A percentile compares a stretch with the other conserved stretches of the same genome.
Conservation (phyloP, 129 eudicot species). For the Helianthus tuberosus region DNA sequence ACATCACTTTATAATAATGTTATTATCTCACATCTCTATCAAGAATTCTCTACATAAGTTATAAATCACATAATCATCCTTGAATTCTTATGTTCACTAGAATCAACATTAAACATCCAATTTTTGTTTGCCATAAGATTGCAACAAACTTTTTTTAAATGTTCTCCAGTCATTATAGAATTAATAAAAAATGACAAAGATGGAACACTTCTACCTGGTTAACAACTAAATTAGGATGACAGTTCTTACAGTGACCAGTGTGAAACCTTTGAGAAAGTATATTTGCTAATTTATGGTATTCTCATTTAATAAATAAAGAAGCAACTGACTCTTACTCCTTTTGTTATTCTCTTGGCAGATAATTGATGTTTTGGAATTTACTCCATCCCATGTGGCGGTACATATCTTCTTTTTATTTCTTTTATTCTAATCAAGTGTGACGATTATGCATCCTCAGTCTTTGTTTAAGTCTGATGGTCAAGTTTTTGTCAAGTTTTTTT, state of each 20-base stretch:
- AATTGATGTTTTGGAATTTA: slow-evolving; percentile 86
- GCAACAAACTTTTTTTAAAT: background rate
- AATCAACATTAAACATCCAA: background rate
- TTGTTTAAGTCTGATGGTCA: slow-evolving; percentile 3
- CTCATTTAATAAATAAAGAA: background rate
- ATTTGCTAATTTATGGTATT: background rate
- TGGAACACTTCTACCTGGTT: too few relatives aligned
- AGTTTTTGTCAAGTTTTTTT: background rate
- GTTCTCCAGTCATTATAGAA: too few relatives aligned
- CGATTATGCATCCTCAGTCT: slow-evolving; percentile 11
- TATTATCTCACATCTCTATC: background rate
- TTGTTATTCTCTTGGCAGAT: slow-evolving; percentile 58
- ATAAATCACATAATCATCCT: background rate
- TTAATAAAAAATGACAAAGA: too few relatives aligned
- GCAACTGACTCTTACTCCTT: slow-evolving; percentile 18
- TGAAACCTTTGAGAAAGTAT: too few relatives aligned
- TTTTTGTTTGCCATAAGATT: background rate
- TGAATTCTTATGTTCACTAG: background rate
- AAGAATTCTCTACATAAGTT: background rate
- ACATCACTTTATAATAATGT: background rate
- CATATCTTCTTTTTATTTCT: slow-evolving; percentile 16
- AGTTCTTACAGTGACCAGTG: too few relatives aligned
- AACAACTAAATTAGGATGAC: too few relatives aligned
- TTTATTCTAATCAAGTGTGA: slow-evolving; percentile 2
- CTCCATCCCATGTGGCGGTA: slow-evolving; percentile 99